Evolutionary conservation across 345 rosid species (phyloP), one percentile per base, ranked within the genome.

Genomic region (Dipteronia sinensis): DNA sequence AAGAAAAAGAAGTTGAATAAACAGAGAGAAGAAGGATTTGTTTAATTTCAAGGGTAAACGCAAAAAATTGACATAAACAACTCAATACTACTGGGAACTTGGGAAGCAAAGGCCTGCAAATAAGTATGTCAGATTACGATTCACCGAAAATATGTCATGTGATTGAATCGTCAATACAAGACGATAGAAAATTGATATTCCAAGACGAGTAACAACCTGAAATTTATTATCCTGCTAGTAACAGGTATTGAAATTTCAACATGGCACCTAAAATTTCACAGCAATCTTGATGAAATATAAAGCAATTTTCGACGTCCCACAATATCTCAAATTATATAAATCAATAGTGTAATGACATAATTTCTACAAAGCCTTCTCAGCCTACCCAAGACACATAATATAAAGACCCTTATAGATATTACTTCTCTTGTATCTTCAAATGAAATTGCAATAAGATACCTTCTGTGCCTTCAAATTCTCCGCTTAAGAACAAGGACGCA

Each of bases 391-490:
- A 42, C 7, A 40, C 0, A 42, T 8, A 42, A 42, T 34, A 42
- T 7, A 42, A 59, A 27, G 34, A 67, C 65, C 69, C 56, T 67
- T 67, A 55, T 7, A 15, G 65, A 67, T 67, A 19, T 12, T 38
- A 31, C 17, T 38, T 74, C 70, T 19, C 70, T 47, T 51, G 72
- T 22, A 69, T 67, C 80, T 12, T 19, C 19, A 65, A 25, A 55
- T 67, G 40, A 76, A 31, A 49, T 68, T 77, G 46, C 75, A 72
- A 3, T 46, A 29, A 76, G 44, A 66, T 72, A 69, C 80, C 73
- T 44, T 44, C 80, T 58, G 25, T 25, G 29, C 63, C 38, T 51
- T 71, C 51, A 47, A 71, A 58, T 70, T 49, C 34, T 58, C 59
- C 67, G 49, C 38, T 40, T 62, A 23, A 10, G 72, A 68, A 63